Percentiles rank a stretch among this genome's conserved stretches.
Conservation (phyloP, 768 basidiomycete genomes). For the Hemileccinum rubropunctum region DNA sequence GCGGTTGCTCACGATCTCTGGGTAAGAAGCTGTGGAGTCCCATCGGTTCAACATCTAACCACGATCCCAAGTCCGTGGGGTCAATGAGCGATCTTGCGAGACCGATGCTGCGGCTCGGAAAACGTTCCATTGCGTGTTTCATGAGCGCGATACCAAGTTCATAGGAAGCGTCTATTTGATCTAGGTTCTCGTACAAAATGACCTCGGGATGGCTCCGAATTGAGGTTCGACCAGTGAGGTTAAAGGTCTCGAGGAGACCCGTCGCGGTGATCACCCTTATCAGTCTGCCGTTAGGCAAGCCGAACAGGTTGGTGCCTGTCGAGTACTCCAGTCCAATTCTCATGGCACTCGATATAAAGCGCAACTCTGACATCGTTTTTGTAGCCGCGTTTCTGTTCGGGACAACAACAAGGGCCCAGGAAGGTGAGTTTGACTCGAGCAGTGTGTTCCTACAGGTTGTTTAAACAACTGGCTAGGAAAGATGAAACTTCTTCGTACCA, state of each 20-base stretch:
- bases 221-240: constrained; percentile 24
- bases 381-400: constrained; percentile 56
- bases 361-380: constrained; percentile 56
- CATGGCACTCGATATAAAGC: constrained; percentile 34
- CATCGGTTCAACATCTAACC: constrained; percentile 69
- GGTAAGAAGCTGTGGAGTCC: constrained; percentile 78
- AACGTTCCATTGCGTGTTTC: constrained; percentile 58
- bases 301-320: constrained; percentile 32
- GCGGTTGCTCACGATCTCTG: constrained; percentile 75
- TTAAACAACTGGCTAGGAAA: constrained; percentile 12
- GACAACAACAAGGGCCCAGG: constrained; percentile 61
- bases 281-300: constrained; percentile 36
- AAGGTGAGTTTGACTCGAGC: constrained; percentile 36
- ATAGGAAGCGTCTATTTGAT: constrained; percentile 76
- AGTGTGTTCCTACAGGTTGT: constrained; percentile 51
- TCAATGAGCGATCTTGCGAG: constrained; percentile 79
- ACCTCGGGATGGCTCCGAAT: constrained; percentile 47
- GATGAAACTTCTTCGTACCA: constrained; percentile 53
- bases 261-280: constrained; percentile 59
- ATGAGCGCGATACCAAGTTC: constrained; percentile 80
- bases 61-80: constrained; percentile 73
- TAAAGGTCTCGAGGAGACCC: constrained; percentile 46
- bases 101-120: constrained; percentile 72
- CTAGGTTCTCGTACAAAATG: constrained; percentile 81
- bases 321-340: constrained; percentile 40